A percentile compares a stretch with the other conserved stretches of the same genome.
Conservation (phyloP, 192 early-diverging fungal species). For the Thamnidium elegans region DNA sequence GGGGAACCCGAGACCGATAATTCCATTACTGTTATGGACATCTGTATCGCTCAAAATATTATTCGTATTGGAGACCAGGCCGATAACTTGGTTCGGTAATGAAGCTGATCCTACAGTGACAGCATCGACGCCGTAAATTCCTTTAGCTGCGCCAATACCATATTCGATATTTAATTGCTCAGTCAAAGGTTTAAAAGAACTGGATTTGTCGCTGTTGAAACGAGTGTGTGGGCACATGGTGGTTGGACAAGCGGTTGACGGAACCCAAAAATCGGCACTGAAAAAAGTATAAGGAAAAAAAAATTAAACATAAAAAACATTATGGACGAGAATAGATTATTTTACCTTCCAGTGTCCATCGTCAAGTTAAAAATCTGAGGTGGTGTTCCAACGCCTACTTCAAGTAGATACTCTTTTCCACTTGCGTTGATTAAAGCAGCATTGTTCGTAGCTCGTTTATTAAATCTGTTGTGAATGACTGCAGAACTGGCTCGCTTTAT, state of each 20-base stretch:
- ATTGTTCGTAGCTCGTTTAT: not conserved
- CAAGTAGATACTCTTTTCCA: constrained; percentile 25
- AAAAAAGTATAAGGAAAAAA: not conserved
- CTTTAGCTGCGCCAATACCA: constrained; percentile 30
- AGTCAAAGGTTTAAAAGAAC: constrained; percentile 16
- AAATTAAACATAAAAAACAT: not conserved
- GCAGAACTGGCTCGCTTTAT: not conserved
- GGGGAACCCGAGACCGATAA: constrained; percentile 35
- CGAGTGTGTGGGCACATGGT: constrained; percentile 19
- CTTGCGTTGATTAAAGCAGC: constrained; percentile 14
- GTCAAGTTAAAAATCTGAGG: constrained; percentile 89
- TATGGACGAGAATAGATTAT: not conserved
- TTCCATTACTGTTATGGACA: constrained; percentile 22
- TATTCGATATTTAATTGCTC: constrained; percentile 25
- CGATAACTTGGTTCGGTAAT: constrained; percentile 24
- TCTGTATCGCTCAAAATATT: constrained; percentile 14
- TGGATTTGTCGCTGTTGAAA: constrained; percentile 23
- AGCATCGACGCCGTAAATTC: constrained; percentile 27
- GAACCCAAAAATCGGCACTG: constrained; percentile 38
- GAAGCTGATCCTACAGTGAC: constrained; percentile 21
- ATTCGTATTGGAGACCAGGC: constrained; percentile 20
- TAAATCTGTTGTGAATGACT: not conserved
- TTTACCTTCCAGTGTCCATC: constrained; percentile 72
- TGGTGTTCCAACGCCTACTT: constrained; percentile 83
- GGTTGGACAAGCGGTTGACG: constrained; percentile 20